These are phyloP conservation scores for Strobilomyces dryophilus DNA, from an alignment of 768 basidiomycete species.

Conservation along the genomic window DNA sequence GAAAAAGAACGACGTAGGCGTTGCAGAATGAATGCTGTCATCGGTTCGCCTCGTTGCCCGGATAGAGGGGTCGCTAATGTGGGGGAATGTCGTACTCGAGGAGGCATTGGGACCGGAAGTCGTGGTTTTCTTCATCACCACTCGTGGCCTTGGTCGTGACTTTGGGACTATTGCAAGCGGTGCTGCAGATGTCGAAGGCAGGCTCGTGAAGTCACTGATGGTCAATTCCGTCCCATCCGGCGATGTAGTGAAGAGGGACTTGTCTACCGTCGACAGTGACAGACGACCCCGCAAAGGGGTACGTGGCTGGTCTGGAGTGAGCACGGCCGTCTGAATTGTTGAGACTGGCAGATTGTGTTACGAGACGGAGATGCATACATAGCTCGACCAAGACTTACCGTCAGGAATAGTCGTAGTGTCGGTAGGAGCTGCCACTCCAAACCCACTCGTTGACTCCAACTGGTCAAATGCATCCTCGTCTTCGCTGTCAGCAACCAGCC, in stretches of 20 bases:
- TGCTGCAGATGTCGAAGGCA: conserved; percentile 2
- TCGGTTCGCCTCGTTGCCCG: conserved; percentile 7
- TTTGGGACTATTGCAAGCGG: conserved; percentile 1
- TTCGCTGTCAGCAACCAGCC: conserved; percentile 50
- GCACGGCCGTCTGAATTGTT: conserved; percentile 17
- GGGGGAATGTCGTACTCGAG: conserved; percentile 14
- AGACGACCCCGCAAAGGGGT: conserved; percentile 13
- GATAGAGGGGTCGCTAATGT: conserved; percentile 18
- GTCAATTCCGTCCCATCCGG: background rate
- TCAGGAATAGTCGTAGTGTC: background rate
- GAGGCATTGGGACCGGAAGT: background rate
- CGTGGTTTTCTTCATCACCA: conserved; percentile 18
- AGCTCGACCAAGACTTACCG: conserved; percentile 7
- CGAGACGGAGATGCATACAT: background rate
- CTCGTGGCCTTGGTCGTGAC: conserved; percentile 32
- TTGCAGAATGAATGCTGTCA: conserved; percentile 22
- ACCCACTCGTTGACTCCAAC: background rate
- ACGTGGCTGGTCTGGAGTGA: conserved; percentile 10
- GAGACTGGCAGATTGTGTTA: conserved; percentile 7
- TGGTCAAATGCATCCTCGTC: conserved; percentile 26
- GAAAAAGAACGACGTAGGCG: conserved; percentile 6
- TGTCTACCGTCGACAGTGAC: conserved; percentile 4
- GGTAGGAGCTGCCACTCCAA: background rate
- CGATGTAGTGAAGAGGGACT: conserved; percentile 29
- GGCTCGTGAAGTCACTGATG: conserved; percentile 15